These are phyloP conservation scores for Malassezia vespertilionis DNA, from an alignment of 1,284 basidiomycete genomes.

Conservation along the genomic window DNA sequence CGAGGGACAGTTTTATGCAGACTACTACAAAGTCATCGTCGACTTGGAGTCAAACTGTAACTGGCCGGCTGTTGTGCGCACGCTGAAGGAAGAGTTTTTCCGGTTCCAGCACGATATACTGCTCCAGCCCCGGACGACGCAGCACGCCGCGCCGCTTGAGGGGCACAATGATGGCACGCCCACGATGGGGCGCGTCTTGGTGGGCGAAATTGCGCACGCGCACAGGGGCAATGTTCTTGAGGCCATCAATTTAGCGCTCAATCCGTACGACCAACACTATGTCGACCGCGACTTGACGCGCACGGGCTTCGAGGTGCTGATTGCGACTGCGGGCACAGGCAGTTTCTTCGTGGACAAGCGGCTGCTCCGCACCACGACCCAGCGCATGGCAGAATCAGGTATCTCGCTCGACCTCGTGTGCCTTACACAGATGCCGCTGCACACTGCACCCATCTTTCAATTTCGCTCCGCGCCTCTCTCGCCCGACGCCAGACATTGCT, in stretches of 20 bases:
- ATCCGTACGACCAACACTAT: slow-evolving; percentile 87
- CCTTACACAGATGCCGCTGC: slow-evolving; percentile 81
- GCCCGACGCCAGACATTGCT: slow-evolving; percentile 13
- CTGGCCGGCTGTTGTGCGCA: slow-evolving; percentile 74
- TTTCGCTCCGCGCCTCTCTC: slow-evolving; percentile 26
- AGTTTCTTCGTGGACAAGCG: slow-evolving; percentile 86
- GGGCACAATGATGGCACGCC: slow-evolving; percentile 29
- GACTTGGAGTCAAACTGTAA: slow-evolving; percentile 78
- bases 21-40: slow-evolving; percentile 71
- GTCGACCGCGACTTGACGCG: slow-evolving; percentile 86
- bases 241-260: slow-evolving; percentile 81
- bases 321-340: slow-evolving; percentile 87
- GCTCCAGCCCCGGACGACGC: slow-evolving; percentile 26
- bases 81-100: slow-evolving; percentile 61
- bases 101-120: slow-evolving; percentile 47
- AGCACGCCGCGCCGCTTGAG: slow-evolving; percentile 28
- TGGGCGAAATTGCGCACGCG: slow-evolving; percentile 67
- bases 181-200: slow-evolving; percentile 19
- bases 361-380: slow-evolving; percentile 79
- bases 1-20: slow-evolving; percentile 75
- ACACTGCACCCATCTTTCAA: slow-evolving; percentile 56
- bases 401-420: slow-evolving; percentile 80
- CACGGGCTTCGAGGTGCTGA: slow-evolving; percentile 73
- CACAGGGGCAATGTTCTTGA: slow-evolving; percentile 91
- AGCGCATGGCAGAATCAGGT: slow-evolving; percentile 89